phyloP scores from a whole-genome alignment of 257 asterid genomes.

The Verbena officinalis region DNA sequence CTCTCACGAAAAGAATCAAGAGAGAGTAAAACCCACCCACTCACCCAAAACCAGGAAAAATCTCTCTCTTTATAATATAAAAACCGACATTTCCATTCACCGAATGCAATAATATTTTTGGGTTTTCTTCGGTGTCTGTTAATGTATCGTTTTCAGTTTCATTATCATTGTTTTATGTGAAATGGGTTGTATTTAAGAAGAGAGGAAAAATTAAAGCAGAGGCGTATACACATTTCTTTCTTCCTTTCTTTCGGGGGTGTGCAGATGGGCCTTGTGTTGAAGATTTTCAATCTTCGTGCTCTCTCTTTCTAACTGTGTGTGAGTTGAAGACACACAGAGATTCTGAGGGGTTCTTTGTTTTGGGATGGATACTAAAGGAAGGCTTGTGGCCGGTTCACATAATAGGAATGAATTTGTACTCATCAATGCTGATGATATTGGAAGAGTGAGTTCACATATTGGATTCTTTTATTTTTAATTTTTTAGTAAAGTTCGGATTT shows the following conservation, averaged over 20 bases:
- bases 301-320: constrained; percentile 31
- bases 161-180: constrained; percentile 47
- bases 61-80: constrained; percentile 27
- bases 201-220: constrained; percentile 20
- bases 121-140: constrained; percentile 45
- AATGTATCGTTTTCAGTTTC: constrained; percentile 57
- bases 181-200: constrained; percentile 44
- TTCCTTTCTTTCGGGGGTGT: constrained; percentile 27
- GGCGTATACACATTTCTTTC: constrained; percentile 23
- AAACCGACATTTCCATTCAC: constrained; percentile 36
- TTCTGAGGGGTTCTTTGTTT: constrained; percentile 9
- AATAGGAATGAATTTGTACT: constrained; percentile 94
- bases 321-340: not conserved
- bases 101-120: constrained; percentile 22
- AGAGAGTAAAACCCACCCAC: constrained; percentile 22
- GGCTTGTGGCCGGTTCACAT: constrained; percentile 97
- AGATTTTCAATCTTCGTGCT: constrained; percentile 16
- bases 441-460: constrained; percentile 57
- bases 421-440: constrained; percentile 98
- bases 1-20: constrained; percentile 69
- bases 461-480: constrained; percentile 6
- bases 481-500: not conserved
- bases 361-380: constrained; percentile 85
- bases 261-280: constrained; percentile 34
- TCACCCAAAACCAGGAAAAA: constrained; percentile 27